phyloP scores from a whole-genome alignment of 2,329 filamentous ascomycete species.

The Phoma sp. region DNA sequence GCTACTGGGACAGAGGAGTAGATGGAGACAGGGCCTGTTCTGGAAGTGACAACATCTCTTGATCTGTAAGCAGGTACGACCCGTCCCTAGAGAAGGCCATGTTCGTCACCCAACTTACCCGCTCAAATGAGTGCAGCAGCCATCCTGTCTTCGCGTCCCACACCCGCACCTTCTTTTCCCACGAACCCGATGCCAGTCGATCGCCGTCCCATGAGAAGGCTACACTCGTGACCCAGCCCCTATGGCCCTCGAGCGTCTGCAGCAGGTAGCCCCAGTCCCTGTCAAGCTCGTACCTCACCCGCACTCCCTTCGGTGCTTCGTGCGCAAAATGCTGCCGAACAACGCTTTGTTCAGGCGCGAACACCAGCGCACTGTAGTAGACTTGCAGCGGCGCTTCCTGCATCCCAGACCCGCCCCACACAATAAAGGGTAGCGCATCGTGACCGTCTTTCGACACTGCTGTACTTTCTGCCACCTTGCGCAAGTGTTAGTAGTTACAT shows the following conservation, averaged over 20 bases:
- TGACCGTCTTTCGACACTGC: background rate
- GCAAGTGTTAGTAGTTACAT: background rate
- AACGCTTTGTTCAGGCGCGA: slow-evolving; percentile 34
- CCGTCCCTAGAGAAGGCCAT: background rate
- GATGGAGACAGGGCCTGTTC: too few species aligned
- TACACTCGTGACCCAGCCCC: background rate
- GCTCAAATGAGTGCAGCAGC: background rate
- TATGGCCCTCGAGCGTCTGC: background rate
- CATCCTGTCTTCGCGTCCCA: slow-evolving; percentile 15
- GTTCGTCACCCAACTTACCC: background rate
- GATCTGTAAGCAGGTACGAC: too few species aligned
- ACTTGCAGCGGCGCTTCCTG: slow-evolving; percentile 43
- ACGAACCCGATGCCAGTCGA: slow-evolving; percentile 5
- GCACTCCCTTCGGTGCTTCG: background rate
- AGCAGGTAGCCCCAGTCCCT: background rate
- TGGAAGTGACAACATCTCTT: too few species aligned
- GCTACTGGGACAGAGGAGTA: too few species aligned
- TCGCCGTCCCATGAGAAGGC: slow-evolving; percentile 17
- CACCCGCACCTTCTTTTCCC: slow-evolving; percentile 14
- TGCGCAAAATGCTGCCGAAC: background rate
- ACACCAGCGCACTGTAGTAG: slow-evolving; percentile 47
- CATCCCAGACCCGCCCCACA: slow-evolving; percentile 22
- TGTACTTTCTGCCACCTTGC: background rate
- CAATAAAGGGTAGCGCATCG: background rate
- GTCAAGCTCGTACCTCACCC: background rate